These are phyloP conservation scores for Brassica balearica DNA, from an alignment of 441 rosid genomes.

Conservation along the genomic window DNA sequence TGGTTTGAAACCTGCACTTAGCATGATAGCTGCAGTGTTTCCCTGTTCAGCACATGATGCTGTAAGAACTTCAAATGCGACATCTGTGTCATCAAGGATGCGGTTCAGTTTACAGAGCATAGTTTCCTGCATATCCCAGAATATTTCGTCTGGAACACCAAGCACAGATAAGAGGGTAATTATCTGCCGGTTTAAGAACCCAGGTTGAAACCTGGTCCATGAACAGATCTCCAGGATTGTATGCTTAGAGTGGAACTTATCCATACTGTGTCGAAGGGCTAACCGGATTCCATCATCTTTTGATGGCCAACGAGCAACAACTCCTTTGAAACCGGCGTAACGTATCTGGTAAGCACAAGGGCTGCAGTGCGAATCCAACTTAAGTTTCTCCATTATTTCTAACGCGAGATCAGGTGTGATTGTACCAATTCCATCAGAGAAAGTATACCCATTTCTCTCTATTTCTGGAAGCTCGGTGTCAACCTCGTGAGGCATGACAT, in stretches of 20 bases:
- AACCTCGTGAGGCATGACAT: constrained; percentile 61
- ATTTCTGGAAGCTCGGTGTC: constrained; percentile 62
- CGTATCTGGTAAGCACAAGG: constrained; percentile 95
- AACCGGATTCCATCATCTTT: constrained; percentile 63
- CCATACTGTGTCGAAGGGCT: constrained; percentile 78
- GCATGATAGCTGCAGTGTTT: constrained; percentile 84
- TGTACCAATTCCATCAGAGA: constrained; percentile 94
- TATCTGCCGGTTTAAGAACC: constrained; percentile 91
- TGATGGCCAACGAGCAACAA: constrained; percentile 93
- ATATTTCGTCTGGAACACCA: constrained; percentile 69
- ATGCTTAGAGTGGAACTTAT: constrained; percentile 71
- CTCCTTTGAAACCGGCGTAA: constrained; percentile 95
- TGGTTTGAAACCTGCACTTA: constrained; percentile 92
- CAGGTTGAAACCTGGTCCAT: constrained; percentile 97
- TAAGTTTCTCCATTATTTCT: constrained; percentile 77
- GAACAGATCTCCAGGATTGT: constrained; percentile 85
- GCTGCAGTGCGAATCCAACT: constrained; percentile 57
- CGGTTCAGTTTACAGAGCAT: constrained; percentile 72
- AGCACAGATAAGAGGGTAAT: constrained; percentile 73
- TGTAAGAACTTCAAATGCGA: constrained; percentile 86
- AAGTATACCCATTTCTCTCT: constrained; percentile 60
- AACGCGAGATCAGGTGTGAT: constrained; percentile 81
- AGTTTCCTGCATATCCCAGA: constrained; percentile 77
- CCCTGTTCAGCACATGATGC: constrained; percentile 87
- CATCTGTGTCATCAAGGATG: constrained; percentile 72